These are phyloP conservation scores for Pythium aristosporum DNA, from an alignment of 352 stramenopile genomes.

Conservation along the genomic window DNA sequence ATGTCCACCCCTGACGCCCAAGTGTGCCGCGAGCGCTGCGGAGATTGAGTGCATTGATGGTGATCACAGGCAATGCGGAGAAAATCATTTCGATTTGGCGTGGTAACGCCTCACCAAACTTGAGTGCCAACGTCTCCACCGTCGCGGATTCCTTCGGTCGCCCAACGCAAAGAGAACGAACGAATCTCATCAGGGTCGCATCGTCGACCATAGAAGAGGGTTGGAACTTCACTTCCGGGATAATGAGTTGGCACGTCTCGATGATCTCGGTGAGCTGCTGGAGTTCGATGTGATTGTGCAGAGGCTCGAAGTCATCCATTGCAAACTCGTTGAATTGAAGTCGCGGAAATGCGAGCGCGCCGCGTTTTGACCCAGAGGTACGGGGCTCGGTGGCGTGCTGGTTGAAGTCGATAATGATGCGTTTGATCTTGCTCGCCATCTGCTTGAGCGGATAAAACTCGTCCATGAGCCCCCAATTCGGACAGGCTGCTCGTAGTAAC, in stretches of 20 bases:
- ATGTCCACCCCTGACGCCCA: background rate
- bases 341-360: background rate
- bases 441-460: constrained; percentile 1
- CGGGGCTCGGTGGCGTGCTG: background rate
- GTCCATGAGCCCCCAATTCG: background rate
- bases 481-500: background rate
- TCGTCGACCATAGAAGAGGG: background rate
- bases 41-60: background rate
- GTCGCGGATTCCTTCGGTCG: background rate
- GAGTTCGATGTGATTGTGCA: constrained; percentile 2
- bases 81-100: background rate
- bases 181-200: background rate
- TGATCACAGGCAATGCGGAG: background rate
- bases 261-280: constrained; percentile 1
- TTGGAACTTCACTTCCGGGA: background rate
- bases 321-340: background rate
- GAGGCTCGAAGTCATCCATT: background rate
- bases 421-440: background rate
- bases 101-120: background rate
- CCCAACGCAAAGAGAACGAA: background rate
- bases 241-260: background rate
- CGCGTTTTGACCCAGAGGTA: background rate
- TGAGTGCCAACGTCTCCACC: background rate
- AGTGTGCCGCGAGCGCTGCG: background rate
- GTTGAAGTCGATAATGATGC: background rate